Base-by-base conservation (phyloP, 2,329 filamentous ascomycete species). In the Exserohilum rostratum region DNA sequence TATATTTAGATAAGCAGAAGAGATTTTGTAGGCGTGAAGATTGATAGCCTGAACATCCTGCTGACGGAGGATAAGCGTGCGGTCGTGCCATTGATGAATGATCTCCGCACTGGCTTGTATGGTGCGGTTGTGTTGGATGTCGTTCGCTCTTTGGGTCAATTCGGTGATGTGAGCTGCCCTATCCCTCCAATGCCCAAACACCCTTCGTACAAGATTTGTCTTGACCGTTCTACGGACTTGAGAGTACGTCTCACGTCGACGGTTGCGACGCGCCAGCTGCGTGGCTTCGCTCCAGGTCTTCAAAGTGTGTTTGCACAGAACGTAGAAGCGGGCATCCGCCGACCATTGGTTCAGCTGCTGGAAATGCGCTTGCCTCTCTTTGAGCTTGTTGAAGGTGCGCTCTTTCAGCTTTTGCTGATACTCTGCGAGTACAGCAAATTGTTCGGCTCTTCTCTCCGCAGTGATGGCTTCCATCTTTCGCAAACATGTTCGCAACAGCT, bases 161-260 rank as follows among this genome's bases (percentile, higher is more conserved):
- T 54, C 50, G 2, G 51, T 49, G 6, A 70, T 46, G 4, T 49
- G 50, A 13, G 49, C 54, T 10, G 66, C 47, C 30, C 62, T 74
- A 1, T 66, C 64, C 31, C 69, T 74, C 78, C 77, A 79, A 7
- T 50, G 60, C 15, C 66, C 70, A 54, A 80, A 77, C 0, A 67
- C 64, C 6, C 62, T 61, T 7, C 76, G 73, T 12, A 81, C 84
- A 40, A 86, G 70, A 29, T 80, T 81, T 39, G 82, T 77, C 69
- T 87, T 87, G 43, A 80, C 70, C 38, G 72, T 78, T 42, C 83
- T 75, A 55, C 85, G 77, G 29, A 86, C 69, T 18, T 79, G 78
- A 2, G 79, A 76, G 69, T 87, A 87, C 0, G 82, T 79, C 34
- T 85, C 80, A 45, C 84, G 79, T 27, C 83, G 79, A 18, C 83